phyloP scores from a whole-genome alignment of 495 filamentous ascomycete species.

The Pyrenula massariospora region DNA sequence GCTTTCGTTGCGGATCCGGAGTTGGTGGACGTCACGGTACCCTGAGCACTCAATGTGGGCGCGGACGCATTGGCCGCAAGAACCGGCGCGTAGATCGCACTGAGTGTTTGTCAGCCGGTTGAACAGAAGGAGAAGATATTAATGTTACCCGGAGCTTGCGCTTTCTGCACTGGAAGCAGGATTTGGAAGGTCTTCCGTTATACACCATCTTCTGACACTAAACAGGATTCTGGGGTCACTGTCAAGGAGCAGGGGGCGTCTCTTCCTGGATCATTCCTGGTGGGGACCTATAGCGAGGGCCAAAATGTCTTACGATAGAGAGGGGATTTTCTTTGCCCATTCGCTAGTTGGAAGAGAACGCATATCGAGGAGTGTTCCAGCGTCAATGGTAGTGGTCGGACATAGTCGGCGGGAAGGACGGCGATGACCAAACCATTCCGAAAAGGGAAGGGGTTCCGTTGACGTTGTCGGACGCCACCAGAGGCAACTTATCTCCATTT shows the following conservation, averaged over 20 bases:
- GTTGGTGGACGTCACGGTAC: slow-evolving; percentile 10
- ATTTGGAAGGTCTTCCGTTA: slow-evolving; percentile 4
- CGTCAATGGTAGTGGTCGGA: too few species aligned
- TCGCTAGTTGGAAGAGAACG: too few species aligned
- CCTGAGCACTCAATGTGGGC: slow-evolving; percentile 16
- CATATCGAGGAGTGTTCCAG: too few species aligned
- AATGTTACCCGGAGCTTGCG: slow-evolving; percentile 4
- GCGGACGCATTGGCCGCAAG: slow-evolving; percentile 16
- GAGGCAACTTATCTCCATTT: too few species aligned
- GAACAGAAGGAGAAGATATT: not conserved
- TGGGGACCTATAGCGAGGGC: too few species aligned
- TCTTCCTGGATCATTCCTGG: too few species aligned
- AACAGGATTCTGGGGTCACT: too few species aligned
- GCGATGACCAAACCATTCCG: not conserved
- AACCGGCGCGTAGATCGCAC: slow-evolving; percentile 6
- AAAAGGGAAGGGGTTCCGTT: slow-evolving; percentile 2
- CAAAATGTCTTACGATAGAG: too few species aligned
- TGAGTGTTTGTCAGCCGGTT: not conserved
- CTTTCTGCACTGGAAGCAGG: slow-evolving; percentile 7
- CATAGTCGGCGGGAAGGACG: not conserved
- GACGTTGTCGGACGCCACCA: not conserved
- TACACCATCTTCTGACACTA: slow-evolving; percentile 5
- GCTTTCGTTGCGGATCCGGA: slow-evolving; percentile 12
- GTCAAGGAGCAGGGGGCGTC: too few species aligned
- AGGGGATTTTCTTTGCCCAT: too few species aligned